Evolutionary conservation across 306 rosid genomes (phyloP).

Genomic region (Cyclanthera cordifolia): DNA sequence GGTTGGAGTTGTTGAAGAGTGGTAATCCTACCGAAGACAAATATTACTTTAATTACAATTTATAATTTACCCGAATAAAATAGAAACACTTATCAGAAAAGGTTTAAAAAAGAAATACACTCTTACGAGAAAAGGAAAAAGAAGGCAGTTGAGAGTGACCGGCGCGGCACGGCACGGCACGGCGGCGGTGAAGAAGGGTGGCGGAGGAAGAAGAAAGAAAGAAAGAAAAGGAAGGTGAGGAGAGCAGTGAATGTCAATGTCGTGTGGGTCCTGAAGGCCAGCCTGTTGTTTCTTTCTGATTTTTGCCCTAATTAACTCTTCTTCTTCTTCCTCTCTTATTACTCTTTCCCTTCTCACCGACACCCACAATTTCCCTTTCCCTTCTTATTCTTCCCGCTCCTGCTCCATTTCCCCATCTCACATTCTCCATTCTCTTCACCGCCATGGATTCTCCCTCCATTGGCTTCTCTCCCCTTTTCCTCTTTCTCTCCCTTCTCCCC

Average conservation of each 20-base stretch:
- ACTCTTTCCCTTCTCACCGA: conserved; percentile 5
- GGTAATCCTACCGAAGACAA: no score
- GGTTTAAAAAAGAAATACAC: no score
- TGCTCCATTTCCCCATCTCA: background rate
- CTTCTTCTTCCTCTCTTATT: conserved; percentile 9
- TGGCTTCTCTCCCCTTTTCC: conserved; percentile 32
- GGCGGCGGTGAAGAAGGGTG: background rate
- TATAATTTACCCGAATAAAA: no score
- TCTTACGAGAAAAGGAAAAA: no score
- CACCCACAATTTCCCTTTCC: background rate
- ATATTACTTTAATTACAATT: no score
- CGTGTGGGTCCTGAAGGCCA: background rate
- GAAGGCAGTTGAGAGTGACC: background rate
- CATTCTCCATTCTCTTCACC: conserved; percentile 17
- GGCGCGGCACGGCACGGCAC: background rate
- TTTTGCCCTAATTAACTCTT: background rate
- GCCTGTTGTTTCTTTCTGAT: background rate
- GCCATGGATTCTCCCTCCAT: conserved; percentile 57
- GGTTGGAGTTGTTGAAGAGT: no score
- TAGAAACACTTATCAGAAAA: no score
- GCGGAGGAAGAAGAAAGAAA: no score
- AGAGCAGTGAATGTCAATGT: background rate
- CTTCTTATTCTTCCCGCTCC: background rate
- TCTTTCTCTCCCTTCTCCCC: conserved; percentile 12
- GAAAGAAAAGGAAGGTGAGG: background rate